Percentiles rank a stretch among this genome's conserved stretches.
These are phyloP conservation scores for Sextonia rubra DNA, from an alignment of 164 flowering plant genomes.

Conservation along the genomic window DNA sequence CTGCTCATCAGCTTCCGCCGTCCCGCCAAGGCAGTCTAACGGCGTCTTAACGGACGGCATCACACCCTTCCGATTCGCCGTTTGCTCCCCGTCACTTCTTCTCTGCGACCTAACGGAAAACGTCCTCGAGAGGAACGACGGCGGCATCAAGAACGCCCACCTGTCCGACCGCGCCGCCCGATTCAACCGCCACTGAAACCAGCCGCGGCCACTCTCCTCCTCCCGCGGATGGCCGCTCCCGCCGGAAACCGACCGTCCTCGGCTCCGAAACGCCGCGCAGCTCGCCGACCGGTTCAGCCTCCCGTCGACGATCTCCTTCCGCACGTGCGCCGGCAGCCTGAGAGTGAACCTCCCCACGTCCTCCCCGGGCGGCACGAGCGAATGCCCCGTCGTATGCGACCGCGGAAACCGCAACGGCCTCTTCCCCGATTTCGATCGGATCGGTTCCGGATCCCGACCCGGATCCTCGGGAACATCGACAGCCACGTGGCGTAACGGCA, in stretches of 20 bases:
- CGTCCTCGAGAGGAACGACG: constrained; percentile 46
- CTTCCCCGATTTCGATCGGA: constrained; percentile 28
- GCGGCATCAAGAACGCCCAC: constrained; percentile 47
- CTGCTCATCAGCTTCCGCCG: background rate
- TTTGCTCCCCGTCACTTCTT: constrained; percentile 23
- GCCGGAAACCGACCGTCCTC: constrained; percentile 13
- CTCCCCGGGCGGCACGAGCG: constrained; percentile 54
- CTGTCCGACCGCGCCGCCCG: constrained; percentile 38
- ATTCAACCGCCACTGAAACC: constrained; percentile 18
- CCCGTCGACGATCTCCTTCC: constrained; percentile 40
- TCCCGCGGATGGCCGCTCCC: constrained; percentile 1
- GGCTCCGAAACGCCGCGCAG: constrained; percentile 15
- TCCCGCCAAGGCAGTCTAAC: constrained; percentile 12
- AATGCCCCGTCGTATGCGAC: constrained; percentile 84
- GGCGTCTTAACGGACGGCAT: constrained; percentile 16
- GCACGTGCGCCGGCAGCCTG: constrained; percentile 48
- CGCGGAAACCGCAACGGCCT: constrained; percentile 29
- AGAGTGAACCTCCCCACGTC: constrained; percentile 56
- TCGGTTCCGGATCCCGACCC: constrained; percentile 8
- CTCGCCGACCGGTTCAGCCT: constrained; percentile 43
- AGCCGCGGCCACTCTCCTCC: background rate
- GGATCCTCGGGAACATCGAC: background rate
- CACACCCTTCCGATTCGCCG: background rate
- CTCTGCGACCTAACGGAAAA: constrained; percentile 35
- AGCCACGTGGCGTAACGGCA: constrained; percentile 1